A percentile compares a stretch with the other conserved stretches of the same genome.
These are phyloP conservation scores for Aspergillus pseudoterreus DNA, from an alignment of 2,329 filamentous ascomycete species.

Conservation along the genomic window DNA sequence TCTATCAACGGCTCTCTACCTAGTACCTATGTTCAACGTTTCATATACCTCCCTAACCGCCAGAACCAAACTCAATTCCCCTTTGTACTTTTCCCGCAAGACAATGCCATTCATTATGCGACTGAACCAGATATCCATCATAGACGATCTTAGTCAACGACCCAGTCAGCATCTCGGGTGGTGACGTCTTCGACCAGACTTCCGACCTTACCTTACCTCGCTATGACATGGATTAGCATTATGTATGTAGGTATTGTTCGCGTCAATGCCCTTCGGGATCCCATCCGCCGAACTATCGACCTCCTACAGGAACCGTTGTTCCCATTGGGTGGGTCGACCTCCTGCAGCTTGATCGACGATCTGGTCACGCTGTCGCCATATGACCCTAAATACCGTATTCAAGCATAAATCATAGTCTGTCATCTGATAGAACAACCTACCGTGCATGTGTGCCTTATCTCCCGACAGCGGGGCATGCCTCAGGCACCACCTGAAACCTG, in stretches of 20 bases:
- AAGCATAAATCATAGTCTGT: too few species aligned
- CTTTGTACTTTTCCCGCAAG: background rate
- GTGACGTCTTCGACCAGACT: slow-evolving; percentile 15
- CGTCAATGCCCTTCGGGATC: background rate
- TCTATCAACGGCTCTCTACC: background rate
- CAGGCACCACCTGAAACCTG: background rate
- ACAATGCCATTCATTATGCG: too few species aligned
- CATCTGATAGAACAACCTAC: background rate
- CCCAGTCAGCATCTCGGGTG: slow-evolving; percentile 4
- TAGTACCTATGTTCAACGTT: background rate
- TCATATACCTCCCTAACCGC: too few species aligned
- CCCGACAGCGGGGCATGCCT: background rate
- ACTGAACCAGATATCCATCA: too few species aligned
- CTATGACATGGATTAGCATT: background rate
- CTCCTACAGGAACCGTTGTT: too few species aligned
- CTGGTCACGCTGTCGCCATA: too few species aligned
- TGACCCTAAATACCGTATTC: too few species aligned
- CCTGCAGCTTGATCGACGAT: too few species aligned
- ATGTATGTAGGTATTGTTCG: background rate
- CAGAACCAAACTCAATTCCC: too few species aligned
- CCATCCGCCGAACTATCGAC: too few species aligned
- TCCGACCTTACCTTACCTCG: background rate
- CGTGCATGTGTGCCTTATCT: background rate
- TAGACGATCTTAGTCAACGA: background rate
- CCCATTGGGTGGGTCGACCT: too few species aligned